Evolutionary conservation across 192 early-diverging fungal genomes (phyloP).

Genomic region (Coemansia sp.): DNA sequence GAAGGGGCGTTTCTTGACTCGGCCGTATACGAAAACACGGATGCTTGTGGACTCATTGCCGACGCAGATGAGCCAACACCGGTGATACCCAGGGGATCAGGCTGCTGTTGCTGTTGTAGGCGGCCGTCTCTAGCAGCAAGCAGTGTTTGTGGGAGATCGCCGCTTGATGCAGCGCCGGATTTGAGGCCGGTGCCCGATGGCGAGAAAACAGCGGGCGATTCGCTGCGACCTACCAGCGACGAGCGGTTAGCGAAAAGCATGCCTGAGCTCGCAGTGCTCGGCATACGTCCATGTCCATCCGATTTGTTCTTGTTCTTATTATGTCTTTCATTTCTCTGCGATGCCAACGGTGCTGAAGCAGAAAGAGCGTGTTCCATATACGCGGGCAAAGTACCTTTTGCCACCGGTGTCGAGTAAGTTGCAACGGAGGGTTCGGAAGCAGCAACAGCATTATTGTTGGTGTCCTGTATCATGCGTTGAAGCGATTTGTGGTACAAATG

Average conservation of each 20-base stretch:
- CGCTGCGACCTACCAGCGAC: neutral
- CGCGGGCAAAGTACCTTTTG: slow-evolving; percentile 13
- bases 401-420: slow-evolving; percentile 12
- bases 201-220: neutral
- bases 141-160: neutral
- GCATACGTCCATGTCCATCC: slow-evolving; percentile 17
- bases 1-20: neutral
- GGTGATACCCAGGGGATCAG: slow-evolving; percentile 24
- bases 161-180: neutral
- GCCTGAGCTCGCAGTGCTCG: slow-evolving; percentile 20
- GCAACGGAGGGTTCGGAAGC: neutral
- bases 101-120: neutral
- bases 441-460: neutral
- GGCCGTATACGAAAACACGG: slow-evolving; percentile 1
- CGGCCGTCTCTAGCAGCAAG: neutral
- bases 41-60: neutral
- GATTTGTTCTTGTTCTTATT: neutral
- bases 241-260: slow-evolving; percentile 11
- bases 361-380: slow-evolving; percentile 13
- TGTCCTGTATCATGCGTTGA: slow-evolving; percentile 10
- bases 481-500: slow-evolving; percentile 35
- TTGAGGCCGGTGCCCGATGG: neutral
- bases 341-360: slow-evolving; percentile 10
- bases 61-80: slow-evolving; percentile 1
- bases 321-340: slow-evolving; percentile 2